Conservation (phyloP, 2,329 filamentous ascomycete genomes). For the Tricladium varicosporioides region DNA sequence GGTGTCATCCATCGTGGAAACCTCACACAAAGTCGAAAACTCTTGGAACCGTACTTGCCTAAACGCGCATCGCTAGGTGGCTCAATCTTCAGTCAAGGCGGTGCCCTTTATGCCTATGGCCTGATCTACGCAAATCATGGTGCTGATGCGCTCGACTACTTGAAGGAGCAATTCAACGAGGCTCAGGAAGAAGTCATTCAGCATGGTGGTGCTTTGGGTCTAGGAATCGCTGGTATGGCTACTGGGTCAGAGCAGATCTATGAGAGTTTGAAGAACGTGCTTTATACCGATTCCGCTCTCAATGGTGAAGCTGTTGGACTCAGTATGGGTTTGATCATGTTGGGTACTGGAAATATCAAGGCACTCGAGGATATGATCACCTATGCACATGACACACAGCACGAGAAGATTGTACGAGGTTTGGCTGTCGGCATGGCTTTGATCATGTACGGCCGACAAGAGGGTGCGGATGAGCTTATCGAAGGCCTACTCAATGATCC, state of each 20-base stretch:
- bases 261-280: slow-evolving; percentile 81
- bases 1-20: slow-evolving; percentile 97
- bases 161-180: slow-evolving; percentile 70
- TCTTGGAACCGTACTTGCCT: slow-evolving; percentile 92
- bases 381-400: slow-evolving; percentile 95
- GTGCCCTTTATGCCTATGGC: slow-evolving; percentile 91
- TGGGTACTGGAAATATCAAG: slow-evolving; percentile 93
- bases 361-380: slow-evolving; percentile 96
- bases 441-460: slow-evolving; percentile 96
- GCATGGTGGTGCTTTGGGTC: slow-evolving; percentile 89
- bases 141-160: slow-evolving; percentile 79
- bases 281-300: slow-evolving; percentile 91
- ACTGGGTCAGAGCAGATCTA: slow-evolving; percentile 89
- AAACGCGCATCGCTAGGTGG: slow-evolving; percentile 73
- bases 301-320: slow-evolving; percentile 96
- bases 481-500: slow-evolving; percentile 91
- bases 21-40: slow-evolving; percentile 85
- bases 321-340: slow-evolving; percentile 96
- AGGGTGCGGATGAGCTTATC: slow-evolving; percentile 91
- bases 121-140: slow-evolving; percentile 98
- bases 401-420: slow-evolving; percentile 98
- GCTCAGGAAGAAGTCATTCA: slow-evolving; percentile 91
- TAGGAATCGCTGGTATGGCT: slow-evolving; percentile 97
- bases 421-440: slow-evolving; percentile 95
- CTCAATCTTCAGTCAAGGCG: slow-evolving; percentile 93